Evolutionary conservation across 495 filamentous ascomycete species (phyloP).

Genomic region (Penicillium coffeae): DNA sequence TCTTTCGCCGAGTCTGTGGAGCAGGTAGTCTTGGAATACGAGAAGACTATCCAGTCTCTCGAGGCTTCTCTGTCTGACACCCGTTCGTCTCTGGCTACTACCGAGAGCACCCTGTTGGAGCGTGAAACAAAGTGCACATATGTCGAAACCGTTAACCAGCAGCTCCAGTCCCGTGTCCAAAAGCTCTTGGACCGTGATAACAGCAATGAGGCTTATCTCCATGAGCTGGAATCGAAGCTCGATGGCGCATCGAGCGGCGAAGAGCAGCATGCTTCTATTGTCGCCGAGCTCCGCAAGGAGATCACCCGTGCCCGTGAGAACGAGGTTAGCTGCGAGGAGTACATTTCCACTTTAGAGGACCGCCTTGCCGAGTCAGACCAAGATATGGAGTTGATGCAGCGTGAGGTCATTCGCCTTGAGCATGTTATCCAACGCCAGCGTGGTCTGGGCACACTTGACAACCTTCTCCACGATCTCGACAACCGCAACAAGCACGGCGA

Average conservation of each 20-base stretch:
- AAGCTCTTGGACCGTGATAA: slow-evolving; percentile 87
- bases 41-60: slow-evolving; percentile 94
- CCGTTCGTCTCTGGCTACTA: slow-evolving; percentile 73
- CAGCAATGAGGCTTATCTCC: slow-evolving; percentile 86
- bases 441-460: slow-evolving; percentile 91
- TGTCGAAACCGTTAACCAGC: slow-evolving; percentile 83
- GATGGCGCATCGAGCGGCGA: slow-evolving; percentile 88
- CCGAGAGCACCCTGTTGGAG: slow-evolving; percentile 82
- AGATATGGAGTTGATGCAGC: slow-evolving; percentile 93
- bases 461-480: slow-evolving; percentile 85
- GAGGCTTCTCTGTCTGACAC: slow-evolving; percentile 92
- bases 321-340: slow-evolving; percentile 85
- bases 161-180: slow-evolving; percentile 81
- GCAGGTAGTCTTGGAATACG: slow-evolving; percentile 93
- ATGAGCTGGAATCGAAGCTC: slow-evolving; percentile 83
- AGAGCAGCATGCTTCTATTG: slow-evolving; percentile 81
- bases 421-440: slow-evolving; percentile 94
- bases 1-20: slow-evolving; percentile 94
- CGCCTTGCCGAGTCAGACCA: slow-evolving; percentile 93
- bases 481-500: slow-evolving; percentile 57
- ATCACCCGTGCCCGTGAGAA: slow-evolving; percentile 85
- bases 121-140: slow-evolving; percentile 92
- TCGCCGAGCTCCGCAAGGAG: slow-evolving; percentile 86
- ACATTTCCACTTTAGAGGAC: slow-evolving; percentile 96
- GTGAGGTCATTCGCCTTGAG: slow-evolving; percentile 89